These are phyloP conservation scores for Citrus trifoliata DNA, from an alignment of 345 rosid genomes.

Conservation along the genomic window DNA sequence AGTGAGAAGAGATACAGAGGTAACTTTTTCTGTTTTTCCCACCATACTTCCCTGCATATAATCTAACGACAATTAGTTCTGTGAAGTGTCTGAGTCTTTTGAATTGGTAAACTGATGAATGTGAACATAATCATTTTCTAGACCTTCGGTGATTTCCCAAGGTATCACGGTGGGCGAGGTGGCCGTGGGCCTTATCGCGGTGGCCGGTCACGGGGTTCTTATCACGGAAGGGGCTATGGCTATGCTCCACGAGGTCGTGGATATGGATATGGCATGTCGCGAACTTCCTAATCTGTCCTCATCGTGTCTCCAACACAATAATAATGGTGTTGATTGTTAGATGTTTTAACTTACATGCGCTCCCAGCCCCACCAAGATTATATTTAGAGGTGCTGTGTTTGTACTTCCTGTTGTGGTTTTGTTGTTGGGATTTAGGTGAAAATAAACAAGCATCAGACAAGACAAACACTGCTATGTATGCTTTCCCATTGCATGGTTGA, in stretches of 20 bases:
- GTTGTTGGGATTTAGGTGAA: not conserved
- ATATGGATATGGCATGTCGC: constrained; percentile 12
- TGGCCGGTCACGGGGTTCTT: constrained; percentile 25
- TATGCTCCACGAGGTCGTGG: constrained; percentile 22
- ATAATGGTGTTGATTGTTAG: not conserved
- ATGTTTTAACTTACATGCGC: not conserved
- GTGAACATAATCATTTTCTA: not conserved
- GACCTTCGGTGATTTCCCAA: constrained; percentile 31
- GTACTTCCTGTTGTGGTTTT: not conserved
- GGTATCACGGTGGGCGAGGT: constrained; percentile 29
- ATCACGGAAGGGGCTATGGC: constrained; percentile 21
- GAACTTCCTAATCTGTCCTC: not conserved
- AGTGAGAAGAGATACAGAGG: constrained; percentile 52
- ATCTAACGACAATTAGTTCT: not conserved
- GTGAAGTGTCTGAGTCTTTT: not conserved
- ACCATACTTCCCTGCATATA: not conserved
- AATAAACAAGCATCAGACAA: not conserved
- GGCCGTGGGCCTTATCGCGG: constrained; percentile 27
- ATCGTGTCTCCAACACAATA: not conserved
- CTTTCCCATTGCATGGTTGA: not conserved
- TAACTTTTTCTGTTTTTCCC: constrained; percentile 5
- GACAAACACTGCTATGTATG: not conserved
- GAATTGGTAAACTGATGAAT: not conserved
- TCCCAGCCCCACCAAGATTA: not conserved
- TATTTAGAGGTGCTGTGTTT: not conserved